Percentiles rank a stretch among this genome's conserved stretches.
These are phyloP conservation scores for Neltuma alba DNA, from an alignment of 306 rosid species.

Conservation along the genomic window DNA sequence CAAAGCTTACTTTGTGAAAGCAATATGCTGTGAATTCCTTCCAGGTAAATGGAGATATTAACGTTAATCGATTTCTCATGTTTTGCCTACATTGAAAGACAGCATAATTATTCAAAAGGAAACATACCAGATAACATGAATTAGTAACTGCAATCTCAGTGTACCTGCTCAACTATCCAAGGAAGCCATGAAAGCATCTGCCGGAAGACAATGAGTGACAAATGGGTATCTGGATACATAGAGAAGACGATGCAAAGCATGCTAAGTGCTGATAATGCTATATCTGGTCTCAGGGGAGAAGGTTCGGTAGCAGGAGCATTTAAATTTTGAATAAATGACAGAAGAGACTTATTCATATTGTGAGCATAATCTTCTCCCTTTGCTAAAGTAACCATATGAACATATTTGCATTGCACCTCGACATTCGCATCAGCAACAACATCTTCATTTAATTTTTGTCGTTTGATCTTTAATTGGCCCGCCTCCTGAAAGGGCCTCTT, in stretches of 20 bases:
- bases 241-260: constrained; percentile 76
- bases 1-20: constrained; percentile 70
- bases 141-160: constrained; percentile 35
- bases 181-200: constrained; percentile 90
- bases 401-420: constrained; percentile 50
- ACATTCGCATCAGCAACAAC: constrained; percentile 44
- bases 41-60: constrained; percentile 70
- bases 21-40: constrained; percentile 84
- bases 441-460: constrained; percentile 63
- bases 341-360: constrained; percentile 59
- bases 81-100: constrained; percentile 56
- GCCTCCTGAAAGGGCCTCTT: constrained; percentile 70
- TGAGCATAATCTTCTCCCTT: constrained; percentile 63
- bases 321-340: constrained; percentile 56
- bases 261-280: constrained; percentile 79
- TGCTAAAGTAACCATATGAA: constrained; percentile 47
- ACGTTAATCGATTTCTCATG: constrained; percentile 51
- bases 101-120: constrained; percentile 33
- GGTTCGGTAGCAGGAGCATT: constrained; percentile 49
- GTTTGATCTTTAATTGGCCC: constrained; percentile 52
- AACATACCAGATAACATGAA: constrained; percentile 29
- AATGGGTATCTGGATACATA: constrained; percentile 64
- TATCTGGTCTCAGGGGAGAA: constrained; percentile 59
- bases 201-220: constrained; percentile 61
- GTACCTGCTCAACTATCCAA: constrained; percentile 81